Evolutionary conservation across 768 basidiomycete species (phyloP), one percentile per base, ranked within the genome.

Genomic region (Melanogaster broomeanus): DNA sequence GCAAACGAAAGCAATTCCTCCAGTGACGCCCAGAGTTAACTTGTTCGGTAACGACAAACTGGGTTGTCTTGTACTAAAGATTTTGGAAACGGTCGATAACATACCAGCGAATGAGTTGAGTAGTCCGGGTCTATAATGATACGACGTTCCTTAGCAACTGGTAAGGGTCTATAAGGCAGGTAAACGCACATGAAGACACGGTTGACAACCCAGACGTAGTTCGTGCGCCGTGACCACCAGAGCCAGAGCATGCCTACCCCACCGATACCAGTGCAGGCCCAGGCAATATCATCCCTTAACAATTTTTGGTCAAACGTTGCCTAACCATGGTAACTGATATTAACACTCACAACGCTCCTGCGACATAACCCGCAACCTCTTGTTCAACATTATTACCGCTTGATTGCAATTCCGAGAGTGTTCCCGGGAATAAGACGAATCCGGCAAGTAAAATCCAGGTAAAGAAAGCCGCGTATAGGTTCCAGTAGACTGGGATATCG

Each of bases 381-480:
- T 62, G 62, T 38, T 64, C 66, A 11, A 72, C 57, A 24, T 63
- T 69, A 51, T 58, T 33, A 64, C 60, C 16, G 49, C 39, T 25
- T 34, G 39, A 38, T 38, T 42, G 6, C 63, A 79, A 64, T 56
- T 72, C 78, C 37, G 74, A 67, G 61, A 82, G 81, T 19, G 80
- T 80, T 41, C 78, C 79, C 2, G 80, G 80, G 61, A 82, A 80
- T 28, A 82, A 66, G 10, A 81, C 70, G 56, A 82, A 81, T 8
- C 79, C 79, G 13, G 79, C 79, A 25, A 81, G 63, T 43, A 81
- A 62, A 48, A 81, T 75, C 80, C 80, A 81, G 15, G 76, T 79
- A 57, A 78, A 81, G 65, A 81, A 81, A 3, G 71, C 73, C n/a
- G 77, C 75, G n/a, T 74, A 54, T 19, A 80, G 51, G 51, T 80